Evolutionary conservation across 2,329 filamentous ascomycete species (phyloP).

Genomic region (Monosporascus cannonballus): DNA sequence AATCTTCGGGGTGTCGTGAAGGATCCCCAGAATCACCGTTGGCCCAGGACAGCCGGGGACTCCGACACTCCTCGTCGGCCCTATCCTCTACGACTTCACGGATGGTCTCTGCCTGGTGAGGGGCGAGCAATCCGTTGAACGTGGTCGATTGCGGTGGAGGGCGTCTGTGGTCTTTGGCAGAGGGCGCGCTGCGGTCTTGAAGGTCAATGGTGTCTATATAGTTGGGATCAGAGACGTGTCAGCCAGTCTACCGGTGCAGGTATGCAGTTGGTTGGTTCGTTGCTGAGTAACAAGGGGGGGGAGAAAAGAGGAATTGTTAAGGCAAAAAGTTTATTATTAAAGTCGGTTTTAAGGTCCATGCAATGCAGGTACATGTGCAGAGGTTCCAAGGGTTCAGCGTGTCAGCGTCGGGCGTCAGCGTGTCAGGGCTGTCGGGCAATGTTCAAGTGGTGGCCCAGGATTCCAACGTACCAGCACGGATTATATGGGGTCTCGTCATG

Average conservation of each 20-base stretch:
- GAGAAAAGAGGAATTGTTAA: slow-evolving; percentile 2
- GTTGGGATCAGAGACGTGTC: slow-evolving; percentile 18
- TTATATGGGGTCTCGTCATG: slow-evolving; percentile 55
- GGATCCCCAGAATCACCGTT: slow-evolving; percentile 35
- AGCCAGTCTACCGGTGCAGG: slow-evolving; percentile 15
- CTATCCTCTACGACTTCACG: slow-evolving; percentile 74
- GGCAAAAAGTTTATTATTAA: not conserved
- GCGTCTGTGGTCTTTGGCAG: slow-evolving; percentile 73
- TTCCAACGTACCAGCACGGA: slow-evolving; percentile 50
- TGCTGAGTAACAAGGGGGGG: not conserved
- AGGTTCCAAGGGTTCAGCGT: not conserved
- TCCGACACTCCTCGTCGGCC: slow-evolving; percentile 63
- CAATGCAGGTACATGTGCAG: not conserved
- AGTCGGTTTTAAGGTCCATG: not conserved
- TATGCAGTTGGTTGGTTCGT: slow-evolving; percentile 2
- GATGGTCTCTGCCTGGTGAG: slow-evolving; percentile 81
- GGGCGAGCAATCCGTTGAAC: slow-evolving; percentile 48
- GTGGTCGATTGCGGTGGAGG: slow-evolving; percentile 41
- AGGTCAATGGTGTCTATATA: slow-evolving; percentile 84
- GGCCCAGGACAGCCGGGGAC: slow-evolving; percentile 53
- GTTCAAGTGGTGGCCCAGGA: not conserved
- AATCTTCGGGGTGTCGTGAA: slow-evolving; percentile 40
- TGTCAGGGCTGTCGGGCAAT: slow-evolving; percentile 1
- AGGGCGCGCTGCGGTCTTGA: slow-evolving; percentile 75
- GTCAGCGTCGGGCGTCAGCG: not conserved